Conservation (phyloP, 2,329 filamentous ascomycete species). For the Cercospora nicotianae region DNA sequence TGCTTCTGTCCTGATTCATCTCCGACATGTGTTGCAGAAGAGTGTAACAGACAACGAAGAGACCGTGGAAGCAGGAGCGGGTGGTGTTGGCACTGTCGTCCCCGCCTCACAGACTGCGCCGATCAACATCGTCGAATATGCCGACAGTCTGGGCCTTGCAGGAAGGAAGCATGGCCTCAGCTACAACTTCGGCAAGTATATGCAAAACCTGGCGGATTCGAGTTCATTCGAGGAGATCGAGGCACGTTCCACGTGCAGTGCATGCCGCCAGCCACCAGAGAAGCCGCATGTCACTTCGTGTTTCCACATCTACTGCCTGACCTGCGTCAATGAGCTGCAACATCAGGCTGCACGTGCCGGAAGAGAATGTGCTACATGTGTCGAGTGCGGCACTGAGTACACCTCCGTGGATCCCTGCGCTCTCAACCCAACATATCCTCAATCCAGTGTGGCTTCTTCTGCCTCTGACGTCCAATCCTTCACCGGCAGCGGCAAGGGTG, state of each 20-base stretch:
- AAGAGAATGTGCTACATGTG: slow-evolving; percentile 35
- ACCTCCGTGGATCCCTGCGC: slow-evolving; percentile 9
- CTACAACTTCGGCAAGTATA: slow-evolving; percentile 45
- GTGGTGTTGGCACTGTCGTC: slow-evolving; percentile 24
- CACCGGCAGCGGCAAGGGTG: neutral
- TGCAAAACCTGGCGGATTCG: slow-evolving; percentile 40
- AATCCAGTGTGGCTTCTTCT: neutral
- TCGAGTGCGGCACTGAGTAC: slow-evolving; percentile 39
- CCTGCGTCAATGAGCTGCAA: slow-evolving; percentile 46
- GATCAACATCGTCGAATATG: slow-evolving; percentile 22
- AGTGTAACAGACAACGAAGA: slow-evolving; percentile 13
- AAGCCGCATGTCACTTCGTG: slow-evolving; percentile 53
- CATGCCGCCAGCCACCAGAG: slow-evolving; percentile 45
- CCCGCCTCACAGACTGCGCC: slow-evolving; percentile 22
- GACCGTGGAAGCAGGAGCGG: slow-evolving; percentile 22
- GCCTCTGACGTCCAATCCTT: neutral
- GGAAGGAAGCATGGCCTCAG: slow-evolving; percentile 42
- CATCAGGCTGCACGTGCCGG: slow-evolving; percentile 34
- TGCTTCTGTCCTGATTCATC: slow-evolving; percentile 22
- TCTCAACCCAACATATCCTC: neutral
- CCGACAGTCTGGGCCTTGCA: slow-evolving; percentile 12
- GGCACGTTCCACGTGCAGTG: slow-evolving; percentile 42
- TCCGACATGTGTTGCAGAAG: slow-evolving; percentile 25
- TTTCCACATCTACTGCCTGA: slow-evolving; percentile 56
- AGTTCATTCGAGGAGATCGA: slow-evolving; percentile 42